phyloP scores from a whole-genome alignment of 768 basidiomycete species.

The Pholiota microspora region DNA sequence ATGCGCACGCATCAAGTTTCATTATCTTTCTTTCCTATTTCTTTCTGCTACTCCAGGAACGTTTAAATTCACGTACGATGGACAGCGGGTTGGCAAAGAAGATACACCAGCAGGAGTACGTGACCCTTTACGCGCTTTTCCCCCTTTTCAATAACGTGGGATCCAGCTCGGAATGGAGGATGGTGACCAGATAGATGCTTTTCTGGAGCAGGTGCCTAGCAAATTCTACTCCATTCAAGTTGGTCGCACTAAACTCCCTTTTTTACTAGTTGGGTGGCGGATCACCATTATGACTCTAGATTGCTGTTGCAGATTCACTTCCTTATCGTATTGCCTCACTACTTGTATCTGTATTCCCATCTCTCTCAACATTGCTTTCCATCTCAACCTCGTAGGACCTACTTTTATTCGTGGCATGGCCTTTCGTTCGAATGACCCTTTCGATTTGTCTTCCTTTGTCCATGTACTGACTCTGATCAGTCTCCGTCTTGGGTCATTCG shows the following conservation, averaged over 20 bases:
- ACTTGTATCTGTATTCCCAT: not conserved
- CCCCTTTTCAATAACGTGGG: not conserved
- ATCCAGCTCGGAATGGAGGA: constrained; percentile 57
- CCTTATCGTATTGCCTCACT: not conserved
- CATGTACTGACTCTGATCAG: no score
- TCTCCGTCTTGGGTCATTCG: no score
- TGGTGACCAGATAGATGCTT: constrained; percentile 60
- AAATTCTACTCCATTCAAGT: not conserved
- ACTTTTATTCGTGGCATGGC: no score
- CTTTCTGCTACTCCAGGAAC: constrained; percentile 41
- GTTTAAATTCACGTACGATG: constrained; percentile 61
- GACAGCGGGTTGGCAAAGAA: constrained; percentile 41
- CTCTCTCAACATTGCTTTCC: not conserved
- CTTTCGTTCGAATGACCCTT: no score
- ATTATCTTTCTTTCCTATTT: not conserved
- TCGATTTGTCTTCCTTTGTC: no score
- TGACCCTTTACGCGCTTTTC: constrained; percentile 4
- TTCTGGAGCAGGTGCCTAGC: constrained; percentile 47
- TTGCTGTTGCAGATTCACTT: not conserved
- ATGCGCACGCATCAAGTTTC: not conserved
- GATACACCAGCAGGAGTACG: constrained; percentile 56
- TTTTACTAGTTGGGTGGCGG: constrained; percentile 19
- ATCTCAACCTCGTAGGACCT: no score
- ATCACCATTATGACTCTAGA: not conserved
- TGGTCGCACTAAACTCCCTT: not conserved